A percentile compares a stretch with the other conserved stretches of the same genome.
Conservation (phyloP, 2,329 filamentous ascomycete genomes). For the Alternaria viburni region DNA sequence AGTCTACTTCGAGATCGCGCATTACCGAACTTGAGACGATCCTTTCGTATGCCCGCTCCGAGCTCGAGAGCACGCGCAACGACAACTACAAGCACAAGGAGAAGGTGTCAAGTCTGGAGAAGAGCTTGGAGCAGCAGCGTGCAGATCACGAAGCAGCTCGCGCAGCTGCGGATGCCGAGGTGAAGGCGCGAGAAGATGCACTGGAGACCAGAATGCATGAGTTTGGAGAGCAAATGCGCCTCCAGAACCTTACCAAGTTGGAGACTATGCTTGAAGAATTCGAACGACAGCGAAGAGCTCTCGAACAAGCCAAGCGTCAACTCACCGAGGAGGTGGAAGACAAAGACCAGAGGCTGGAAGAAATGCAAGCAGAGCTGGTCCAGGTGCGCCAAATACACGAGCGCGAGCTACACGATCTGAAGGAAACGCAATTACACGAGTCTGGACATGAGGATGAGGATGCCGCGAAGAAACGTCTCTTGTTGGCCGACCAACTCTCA, state of each 20-base stretch:
- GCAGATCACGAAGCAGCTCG: constrained; percentile 13
- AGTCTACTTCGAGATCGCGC: constrained; percentile 34
- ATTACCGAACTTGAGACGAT: constrained; percentile 46
- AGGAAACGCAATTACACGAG: constrained; percentile 1
- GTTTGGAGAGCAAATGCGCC: constrained; percentile 35
- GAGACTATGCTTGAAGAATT: constrained; percentile 32
- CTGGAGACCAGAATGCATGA: constrained; percentile 32
- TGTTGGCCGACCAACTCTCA: constrained; percentile 28
- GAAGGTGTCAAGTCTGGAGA: constrained; percentile 21
- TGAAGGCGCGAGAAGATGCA: constrained; percentile 30
- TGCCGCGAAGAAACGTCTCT: constrained; percentile 10
- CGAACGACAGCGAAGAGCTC: constrained; percentile 7
- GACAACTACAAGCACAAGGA: constrained; percentile 42
- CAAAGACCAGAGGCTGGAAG: constrained; percentile 3
- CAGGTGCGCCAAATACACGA: background rate
- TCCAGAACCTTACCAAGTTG: constrained; percentile 32
- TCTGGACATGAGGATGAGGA: background rate
- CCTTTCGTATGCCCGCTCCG: constrained; percentile 40
- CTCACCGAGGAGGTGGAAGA: constrained; percentile 6
- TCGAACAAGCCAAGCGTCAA: constrained; percentile 7
- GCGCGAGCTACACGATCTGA: constrained; percentile 12
- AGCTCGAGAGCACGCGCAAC: constrained; percentile 37
- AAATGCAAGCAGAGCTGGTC: constrained; percentile 5
- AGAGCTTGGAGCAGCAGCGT: constrained; percentile 20
- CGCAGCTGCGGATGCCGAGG: constrained; percentile 10